Base-by-base conservation (phyloP, 75 land plant genomes). In the Cryptomeria japonica region DNA sequence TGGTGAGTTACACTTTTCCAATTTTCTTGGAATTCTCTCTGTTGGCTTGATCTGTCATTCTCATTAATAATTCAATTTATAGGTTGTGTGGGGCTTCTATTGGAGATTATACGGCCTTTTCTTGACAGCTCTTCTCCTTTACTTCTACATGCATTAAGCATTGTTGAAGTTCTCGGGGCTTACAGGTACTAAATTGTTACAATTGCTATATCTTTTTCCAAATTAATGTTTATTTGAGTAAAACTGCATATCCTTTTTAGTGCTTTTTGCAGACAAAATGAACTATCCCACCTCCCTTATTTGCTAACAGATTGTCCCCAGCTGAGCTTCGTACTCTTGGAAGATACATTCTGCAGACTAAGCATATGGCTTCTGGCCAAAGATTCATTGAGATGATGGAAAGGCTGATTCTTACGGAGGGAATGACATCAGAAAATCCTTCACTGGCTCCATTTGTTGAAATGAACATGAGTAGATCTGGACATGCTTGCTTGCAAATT, bases 71-170 rank as follows among this genome's bases (percentile, higher is more conserved):
- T 82, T 86, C 41, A 22, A 42, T 16, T 53, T 88, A 55, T 91
- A 98, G 99, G 99, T 87, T 97, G 99, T 88, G 94, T 98, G 70
- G 93, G 95, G 85, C 95, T 98, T 83, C 90, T 98, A 18, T 87
- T 98, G 88, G 99, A 98, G 89, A 94, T 89, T 42, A 90, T 98
- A 37, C 91, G 88, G 36, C 95, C 96, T 44, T 95, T 92, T 86
- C 89, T 93, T 76, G 91, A 72, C 15, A 91, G 95, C 61, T 92
- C 96, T 78, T 93, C 97, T 34, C 90, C 96, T 37, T 55, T 98
- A 76, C 91, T 96, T 55, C 87, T 85, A 19, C 92, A 92, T 91
- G 90, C 90, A 22, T 76, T 98, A 86, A 91, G 91, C 87, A 94
- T 97, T 88, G 93, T 98, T 84, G 95, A 98, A 91, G 92, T 97